A percentile compares a stretch with the other conserved stretches of the same genome.
phyloP scores from a whole-genome alignment of 2,329 filamentous ascomycete species.

The Stagonosporopsis chrysanthemi region DNA sequence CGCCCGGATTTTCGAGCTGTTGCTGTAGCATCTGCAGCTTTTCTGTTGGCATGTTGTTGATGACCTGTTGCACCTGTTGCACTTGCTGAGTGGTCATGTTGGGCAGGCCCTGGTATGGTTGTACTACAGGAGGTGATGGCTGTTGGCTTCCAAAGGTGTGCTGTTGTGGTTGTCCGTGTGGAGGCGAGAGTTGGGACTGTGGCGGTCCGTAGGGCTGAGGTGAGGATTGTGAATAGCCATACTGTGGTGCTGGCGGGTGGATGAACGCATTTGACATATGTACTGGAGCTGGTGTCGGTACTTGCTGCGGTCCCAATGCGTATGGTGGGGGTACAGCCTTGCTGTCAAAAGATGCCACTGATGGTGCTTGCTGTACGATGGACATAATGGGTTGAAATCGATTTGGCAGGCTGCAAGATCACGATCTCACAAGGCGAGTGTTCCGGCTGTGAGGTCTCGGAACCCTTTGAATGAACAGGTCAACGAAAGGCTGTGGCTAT shows the following conservation, averaged over 20 bases:
- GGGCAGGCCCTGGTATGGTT: slow-evolving; percentile 30
- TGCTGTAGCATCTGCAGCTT: slow-evolving; percentile 43
- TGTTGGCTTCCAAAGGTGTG: slow-evolving; percentile 24
- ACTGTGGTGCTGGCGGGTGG: slow-evolving; percentile 23
- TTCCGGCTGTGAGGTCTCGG: too few relatives aligned
- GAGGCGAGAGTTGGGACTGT: slow-evolving; percentile 12
- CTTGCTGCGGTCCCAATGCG: slow-evolving; percentile 25
- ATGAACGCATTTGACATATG: slow-evolving; percentile 22
- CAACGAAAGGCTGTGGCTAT: slow-evolving; percentile 12
- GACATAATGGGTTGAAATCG: slow-evolving; percentile 10
- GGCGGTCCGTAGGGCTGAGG: slow-evolving; percentile 5
- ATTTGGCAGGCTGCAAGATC: background rate
- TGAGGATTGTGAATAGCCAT: slow-evolving; percentile 27
- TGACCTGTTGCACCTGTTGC: slow-evolving; percentile 40
- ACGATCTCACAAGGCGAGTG: background rate
- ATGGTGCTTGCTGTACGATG: slow-evolving; percentile 24
- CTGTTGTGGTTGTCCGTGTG: slow-evolving; percentile 12
- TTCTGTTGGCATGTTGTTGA: slow-evolving; percentile 42
- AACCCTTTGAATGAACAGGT: background rate
- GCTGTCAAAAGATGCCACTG: slow-evolving; percentile 23
- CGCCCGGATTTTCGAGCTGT: slow-evolving; percentile 26
- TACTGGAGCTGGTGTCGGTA: slow-evolving; percentile 27
- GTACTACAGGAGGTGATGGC: slow-evolving; percentile 22
- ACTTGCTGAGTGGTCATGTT: slow-evolving; percentile 40
- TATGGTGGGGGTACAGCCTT: slow-evolving; percentile 35